Base-by-base conservation (phyloP, 768 basidiomycete species). In the Saitozyma sp. region DNA sequence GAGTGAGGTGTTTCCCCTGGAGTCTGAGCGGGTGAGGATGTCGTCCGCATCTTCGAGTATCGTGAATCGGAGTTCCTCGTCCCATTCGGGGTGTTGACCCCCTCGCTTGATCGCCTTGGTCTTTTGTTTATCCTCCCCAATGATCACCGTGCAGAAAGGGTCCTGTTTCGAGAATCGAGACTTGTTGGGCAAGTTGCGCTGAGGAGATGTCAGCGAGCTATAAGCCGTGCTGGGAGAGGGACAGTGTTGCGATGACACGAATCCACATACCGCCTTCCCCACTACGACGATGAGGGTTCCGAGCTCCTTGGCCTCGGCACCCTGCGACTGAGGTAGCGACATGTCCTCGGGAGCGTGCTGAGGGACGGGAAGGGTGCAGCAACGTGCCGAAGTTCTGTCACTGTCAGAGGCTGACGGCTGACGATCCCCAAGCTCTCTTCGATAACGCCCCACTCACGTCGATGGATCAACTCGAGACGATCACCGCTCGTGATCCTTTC, bases 21-120 rank as follows among this genome's bases (percentile, higher is more conserved):
- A 74, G 19, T 74, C 70, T 17, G 70, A 74, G 9, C 76, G 66
- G 7, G 64, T 54, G 9, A 76, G 66, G 9, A 74, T 66, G 51
- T 80, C 80, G 45, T 78, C 79, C 1, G 73, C 43, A 40, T 85
- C 84, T 69, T 85, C 86, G 68, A 84, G 77, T 52, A 97, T 83
- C 6, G 87, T 84, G 77, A 92, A 98, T 49, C 91, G 86, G 56
- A 94, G 78, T 78, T 96, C 92, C 41, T 86, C 86, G 74, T 96
- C 93, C 92, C 93, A 97, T 62, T 88, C 85, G 2, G 94, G 94
- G 78, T 91, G 89, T 74, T 97, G 94, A 0, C 94, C 94, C 2
- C 93, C 93, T 74, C 76, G 91, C 67, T 86, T 83, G 71, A 91
- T 89, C 62, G 87, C 84, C 57, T 85, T 82, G 0, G 91, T 92